These are phyloP conservation scores for Globisporangium megalacanthum DNA, from an alignment of 352 stramenopile genomes.

Conservation along the genomic window DNA sequence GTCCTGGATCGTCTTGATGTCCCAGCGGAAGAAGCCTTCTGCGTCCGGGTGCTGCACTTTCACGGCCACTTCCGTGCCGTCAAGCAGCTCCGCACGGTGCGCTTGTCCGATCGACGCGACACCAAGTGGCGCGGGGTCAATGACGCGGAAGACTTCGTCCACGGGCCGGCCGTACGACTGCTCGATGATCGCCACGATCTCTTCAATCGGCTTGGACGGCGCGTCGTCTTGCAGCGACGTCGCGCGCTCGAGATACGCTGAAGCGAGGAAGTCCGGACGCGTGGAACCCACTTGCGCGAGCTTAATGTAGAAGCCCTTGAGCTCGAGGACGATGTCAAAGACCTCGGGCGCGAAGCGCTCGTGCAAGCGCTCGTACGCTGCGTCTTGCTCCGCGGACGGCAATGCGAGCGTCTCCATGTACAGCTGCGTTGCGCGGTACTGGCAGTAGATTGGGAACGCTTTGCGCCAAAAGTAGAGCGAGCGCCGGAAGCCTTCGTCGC, in stretches of 20 bases:
- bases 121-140: slow-evolving; percentile 71
- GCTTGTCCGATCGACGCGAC: slow-evolving; percentile 81
- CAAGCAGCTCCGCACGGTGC: slow-evolving; percentile 64
- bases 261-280: slow-evolving; percentile 71
- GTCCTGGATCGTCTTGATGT: slow-evolving; percentile 95
- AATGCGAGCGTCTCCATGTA: slow-evolving; percentile 59
- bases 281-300: slow-evolving; percentile 79
- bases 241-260: slow-evolving; percentile 72
- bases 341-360: slow-evolving; percentile 68
- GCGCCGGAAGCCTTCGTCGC: slow-evolving; percentile 74
- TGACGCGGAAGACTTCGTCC: slow-evolving; percentile 44
- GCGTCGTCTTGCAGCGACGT: slow-evolving; percentile 77
- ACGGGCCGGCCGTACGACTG: slow-evolving; percentile 56
- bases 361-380: slow-evolving; percentile 71
- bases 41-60: slow-evolving; percentile 94
- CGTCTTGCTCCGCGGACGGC: slow-evolving; percentile 46
- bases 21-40: slow-evolving; percentile 92
- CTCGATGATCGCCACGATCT: slow-evolving; percentile 76
- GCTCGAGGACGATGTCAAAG: slow-evolving; percentile 76
- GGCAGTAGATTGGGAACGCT: slow-evolving; percentile 82
- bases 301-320: slow-evolving; percentile 89
- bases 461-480: slow-evolving; percentile 86
- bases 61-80: slow-evolving; percentile 75
- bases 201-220: slow-evolving; percentile 61
- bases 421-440: slow-evolving; percentile 72